Evolutionary conservation across 768 basidiomycete genomes (phyloP), one percentile per base, ranked within the genome.

Genomic region (Artomyces pyxidatus): DNA sequence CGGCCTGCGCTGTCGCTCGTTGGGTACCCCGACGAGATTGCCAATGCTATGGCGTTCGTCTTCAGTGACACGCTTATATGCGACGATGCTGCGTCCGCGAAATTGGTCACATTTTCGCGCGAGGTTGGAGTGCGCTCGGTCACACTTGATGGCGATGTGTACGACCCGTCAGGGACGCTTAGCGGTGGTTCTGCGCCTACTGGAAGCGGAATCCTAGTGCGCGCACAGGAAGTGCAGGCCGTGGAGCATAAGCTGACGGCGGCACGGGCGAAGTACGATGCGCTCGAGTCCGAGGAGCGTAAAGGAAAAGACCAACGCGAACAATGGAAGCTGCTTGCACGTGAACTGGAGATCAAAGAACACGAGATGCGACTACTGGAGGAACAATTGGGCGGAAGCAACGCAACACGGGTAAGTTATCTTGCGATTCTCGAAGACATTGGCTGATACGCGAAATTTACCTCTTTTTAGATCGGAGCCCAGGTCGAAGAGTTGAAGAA

Each of bases 11-110:
- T 98, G n/a, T 87, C 88, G 14, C 78, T 98, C 6, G 81, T 98
- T 35, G 82, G 84, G 1, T 95, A 89, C 65, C 71, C 81, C 11
- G 67, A 81, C 3, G 88, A 93, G 39, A 85, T 98, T 27, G 74
- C 81, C 4, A 83, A 81, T 26, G 96, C 96, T 16, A 92, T 98
- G 78, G 73, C 83, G 11, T 97, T 83, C 66, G 94, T 97, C 17
- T 99, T 98, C 64, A 85, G 88, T 48, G 85, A 93, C 63, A 90
- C 88, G 3, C 75, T 98, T 52, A 83, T 99, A 62, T 97, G 94
- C 63, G 81, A 83, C 42, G 91, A 95, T 57, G 78, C 92, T 3
- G 82, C 83, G 17, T 75, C 92, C 0, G 96, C 96, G 1, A 90
- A 91, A 61, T 66, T 70, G 0, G 88, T 96, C 37, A 96, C 96